Conservation (phyloP, 2,329 filamentous ascomycete genomes). For the Sporothrix humicola region DNA sequence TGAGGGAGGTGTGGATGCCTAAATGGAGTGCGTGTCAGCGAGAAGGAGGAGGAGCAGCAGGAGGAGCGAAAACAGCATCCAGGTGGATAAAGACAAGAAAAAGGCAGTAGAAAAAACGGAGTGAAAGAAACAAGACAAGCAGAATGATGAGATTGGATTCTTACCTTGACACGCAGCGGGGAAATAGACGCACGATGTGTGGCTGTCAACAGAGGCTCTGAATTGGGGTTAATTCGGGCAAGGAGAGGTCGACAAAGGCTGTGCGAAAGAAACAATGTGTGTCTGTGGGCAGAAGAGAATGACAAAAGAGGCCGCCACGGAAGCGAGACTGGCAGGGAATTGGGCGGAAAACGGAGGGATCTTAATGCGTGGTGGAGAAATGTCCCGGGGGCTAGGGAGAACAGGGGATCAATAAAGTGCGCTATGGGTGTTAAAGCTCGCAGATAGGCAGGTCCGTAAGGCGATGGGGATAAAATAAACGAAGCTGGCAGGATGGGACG, state of each 20-base stretch:
- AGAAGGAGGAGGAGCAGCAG: neutral
- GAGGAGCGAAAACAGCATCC: neutral
- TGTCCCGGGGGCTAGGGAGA: slow-evolving; percentile 10
- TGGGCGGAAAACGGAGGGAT: slow-evolving; percentile 13
- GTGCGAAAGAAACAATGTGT: slow-evolving; percentile 12
- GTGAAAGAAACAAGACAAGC: neutral
- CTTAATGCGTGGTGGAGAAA: slow-evolving; percentile 20
- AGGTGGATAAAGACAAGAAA: neutral
- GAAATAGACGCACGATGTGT: slow-evolving; percentile 16
- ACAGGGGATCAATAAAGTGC: slow-evolving; percentile 8
- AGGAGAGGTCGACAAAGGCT: neutral
- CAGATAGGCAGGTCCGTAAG: neutral
- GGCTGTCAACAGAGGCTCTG: neutral
- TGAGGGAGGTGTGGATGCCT: slow-evolving; percentile 30
- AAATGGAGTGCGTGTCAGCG: slow-evolving; percentile 21
- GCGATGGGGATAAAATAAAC: slow-evolving; percentile 1
- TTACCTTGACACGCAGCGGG: neutral
- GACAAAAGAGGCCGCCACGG: slow-evolving; percentile 23
- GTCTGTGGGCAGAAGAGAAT: slow-evolving; percentile 8
- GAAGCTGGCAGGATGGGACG: neutral
- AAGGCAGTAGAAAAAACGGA: neutral
- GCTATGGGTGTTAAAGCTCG: slow-evolving; percentile 20
- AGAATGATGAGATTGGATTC: neutral
- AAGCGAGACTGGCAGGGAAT: neutral
- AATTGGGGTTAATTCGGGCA: slow-evolving; percentile 5